These are phyloP conservation scores for Pseudoturritis turrita DNA, from an alignment of 345 rosid species.

Conservation along the genomic window DNA sequence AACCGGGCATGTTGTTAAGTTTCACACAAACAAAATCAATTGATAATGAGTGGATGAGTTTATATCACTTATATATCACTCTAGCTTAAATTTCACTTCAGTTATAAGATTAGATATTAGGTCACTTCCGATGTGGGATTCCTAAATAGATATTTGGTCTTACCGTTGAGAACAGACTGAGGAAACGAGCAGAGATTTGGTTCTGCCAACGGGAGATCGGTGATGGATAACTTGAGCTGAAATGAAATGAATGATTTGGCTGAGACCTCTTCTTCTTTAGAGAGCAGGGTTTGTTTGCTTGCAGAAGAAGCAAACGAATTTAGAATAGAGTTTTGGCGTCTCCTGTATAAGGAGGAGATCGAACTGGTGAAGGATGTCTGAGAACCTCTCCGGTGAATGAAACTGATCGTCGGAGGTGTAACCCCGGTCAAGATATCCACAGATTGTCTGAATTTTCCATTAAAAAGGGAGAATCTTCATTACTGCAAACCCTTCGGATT, in stretches of 20 bases:
- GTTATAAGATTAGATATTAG: too few relatives aligned
- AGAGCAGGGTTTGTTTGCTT: conserved; percentile 35
- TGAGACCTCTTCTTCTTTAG: conserved; percentile 25
- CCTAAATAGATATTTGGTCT: not conserved
- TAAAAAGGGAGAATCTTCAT: not conserved
- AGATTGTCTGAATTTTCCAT: conserved; percentile 42
- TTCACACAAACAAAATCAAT: too few relatives aligned
- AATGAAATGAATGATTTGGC: conserved; percentile 15
- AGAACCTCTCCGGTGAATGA: conserved; percentile 22
- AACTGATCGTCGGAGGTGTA: conserved; percentile 42
- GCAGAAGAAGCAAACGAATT: conserved; percentile 34
- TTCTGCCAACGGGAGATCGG: conserved; percentile 17
- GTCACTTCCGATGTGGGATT: too few relatives aligned
- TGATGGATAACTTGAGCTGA: conserved; percentile 27
- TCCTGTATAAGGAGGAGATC: conserved; percentile 35
- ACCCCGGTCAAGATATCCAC: conserved; percentile 49
- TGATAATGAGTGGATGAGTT: too few relatives aligned
- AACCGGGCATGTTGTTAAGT: too few relatives aligned
- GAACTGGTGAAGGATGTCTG: conserved; percentile 29
- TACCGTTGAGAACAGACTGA: conserved; percentile 70
- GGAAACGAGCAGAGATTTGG: conserved; percentile 37
- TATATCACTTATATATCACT: too few relatives aligned
- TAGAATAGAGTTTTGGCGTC: conserved; percentile 23
- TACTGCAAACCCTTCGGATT: not conserved
- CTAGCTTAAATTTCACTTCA: too few relatives aligned